Evolutionary conservation across 2,329 filamentous ascomycete genomes (phyloP).

Genomic region (Aspergillus phoenicis): DNA sequence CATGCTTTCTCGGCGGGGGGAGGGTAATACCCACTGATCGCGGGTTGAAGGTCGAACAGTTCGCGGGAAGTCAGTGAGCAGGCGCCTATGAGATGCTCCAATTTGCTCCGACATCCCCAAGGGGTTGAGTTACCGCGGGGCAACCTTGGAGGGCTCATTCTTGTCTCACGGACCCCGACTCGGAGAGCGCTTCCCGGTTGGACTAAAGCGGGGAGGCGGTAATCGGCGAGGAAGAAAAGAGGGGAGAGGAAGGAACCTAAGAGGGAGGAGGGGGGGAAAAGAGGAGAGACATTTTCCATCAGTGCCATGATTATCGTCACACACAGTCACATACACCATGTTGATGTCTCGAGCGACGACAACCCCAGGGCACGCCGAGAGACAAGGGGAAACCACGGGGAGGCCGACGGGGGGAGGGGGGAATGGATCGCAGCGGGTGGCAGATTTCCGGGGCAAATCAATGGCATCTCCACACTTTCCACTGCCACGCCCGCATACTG

Average conservation of each 20-base stretch:
- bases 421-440: not conserved
- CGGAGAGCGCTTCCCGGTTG: constrained; percentile 10
- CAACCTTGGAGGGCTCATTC: constrained; percentile 6
- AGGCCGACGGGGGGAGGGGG: not conserved
- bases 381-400: not conserved
- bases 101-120: constrained; percentile 13
- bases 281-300: not conserved
- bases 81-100: constrained; percentile 20
- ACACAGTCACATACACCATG: not conserved
- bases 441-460: constrained; percentile 2
- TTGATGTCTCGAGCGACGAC: not conserved
- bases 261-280: not conserved
- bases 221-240: not conserved
- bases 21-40: constrained; percentile 9
- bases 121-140: constrained; percentile 14
- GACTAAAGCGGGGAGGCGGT: constrained; percentile 12
- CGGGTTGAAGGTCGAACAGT: constrained; percentile 16
- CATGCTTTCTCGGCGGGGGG: constrained; percentile 12
- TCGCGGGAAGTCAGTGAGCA: constrained; percentile 10
- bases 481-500: constrained; percentile 8
- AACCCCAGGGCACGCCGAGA: not conserved
- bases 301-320: not conserved
- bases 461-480: not conserved
- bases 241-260: not conserved
- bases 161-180: constrained; percentile 18